phyloP scores from a whole-genome alignment of 2,329 filamentous ascomycete species.

The Fusarium denticulatum region DNA sequence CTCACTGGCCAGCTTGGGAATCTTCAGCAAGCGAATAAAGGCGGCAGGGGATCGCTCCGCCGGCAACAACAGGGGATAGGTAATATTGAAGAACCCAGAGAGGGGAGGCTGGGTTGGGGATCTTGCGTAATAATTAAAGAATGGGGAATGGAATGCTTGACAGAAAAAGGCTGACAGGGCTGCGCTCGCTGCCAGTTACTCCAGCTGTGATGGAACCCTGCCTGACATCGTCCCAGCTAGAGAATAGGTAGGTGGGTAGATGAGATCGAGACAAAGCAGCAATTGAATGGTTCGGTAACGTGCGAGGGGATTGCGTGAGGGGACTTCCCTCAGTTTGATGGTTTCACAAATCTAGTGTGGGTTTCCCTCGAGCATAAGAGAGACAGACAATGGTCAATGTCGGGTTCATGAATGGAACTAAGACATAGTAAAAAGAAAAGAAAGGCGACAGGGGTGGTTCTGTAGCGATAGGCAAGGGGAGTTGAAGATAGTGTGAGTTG shows the following conservation, averaged over 20 bases:
- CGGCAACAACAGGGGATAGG: slow-evolving; percentile 14
- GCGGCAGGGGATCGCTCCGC: slow-evolving; percentile 20
- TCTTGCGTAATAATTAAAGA: slow-evolving; percentile 32
- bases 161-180: slow-evolving; percentile 24
- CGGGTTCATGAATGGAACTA: slow-evolving; percentile 21
- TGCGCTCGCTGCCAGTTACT: slow-evolving; percentile 22
- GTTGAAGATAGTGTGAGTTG: slow-evolving; percentile 19
- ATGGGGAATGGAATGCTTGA: slow-evolving; percentile 34
- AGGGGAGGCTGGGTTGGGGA: slow-evolving; percentile 18
- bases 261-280: background rate
- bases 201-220: slow-evolving; percentile 8
- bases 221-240: background rate
- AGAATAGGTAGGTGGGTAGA: background rate
- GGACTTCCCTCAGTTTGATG: background rate
- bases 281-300: background rate
- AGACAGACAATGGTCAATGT: slow-evolving; percentile 24
- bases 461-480: slow-evolving; percentile 21
- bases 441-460: slow-evolving; percentile 29
- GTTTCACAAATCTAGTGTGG: slow-evolving; percentile 23
- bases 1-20: slow-evolving; percentile 21
- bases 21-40: slow-evolving; percentile 15
- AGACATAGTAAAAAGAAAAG: slow-evolving; percentile 27
- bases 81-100: slow-evolving; percentile 11
- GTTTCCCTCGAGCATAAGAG: slow-evolving; percentile 18
- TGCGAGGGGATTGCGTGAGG: slow-evolving; percentile 2